Percentiles rank a stretch among this genome's conserved stretches.
Conservation (phyloP, 2,329 filamentous ascomycete genomes). For the Fusarium pininemorale region DNA sequence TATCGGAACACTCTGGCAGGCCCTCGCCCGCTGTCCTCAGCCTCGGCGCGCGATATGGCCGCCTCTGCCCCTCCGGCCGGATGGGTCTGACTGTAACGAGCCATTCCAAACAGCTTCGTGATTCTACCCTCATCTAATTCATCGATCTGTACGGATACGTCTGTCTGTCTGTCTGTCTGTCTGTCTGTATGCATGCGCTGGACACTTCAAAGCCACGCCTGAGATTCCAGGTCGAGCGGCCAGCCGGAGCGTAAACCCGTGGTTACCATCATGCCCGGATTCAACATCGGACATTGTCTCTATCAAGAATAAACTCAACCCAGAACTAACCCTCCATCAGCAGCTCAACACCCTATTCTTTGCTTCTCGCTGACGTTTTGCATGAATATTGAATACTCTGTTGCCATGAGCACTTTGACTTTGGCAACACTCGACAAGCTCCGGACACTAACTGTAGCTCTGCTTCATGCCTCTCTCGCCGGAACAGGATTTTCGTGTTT, state of each 20-base stretch:
- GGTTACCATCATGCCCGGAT: slow-evolving; percentile 8
- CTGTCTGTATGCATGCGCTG: neutral
- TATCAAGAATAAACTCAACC: slow-evolving; percentile 24
- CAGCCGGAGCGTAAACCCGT: slow-evolving; percentile 22
- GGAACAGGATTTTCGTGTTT: slow-evolving; percentile 7
- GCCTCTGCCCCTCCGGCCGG: slow-evolving; percentile 1
- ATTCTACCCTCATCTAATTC: neutral
- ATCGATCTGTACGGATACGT: neutral
- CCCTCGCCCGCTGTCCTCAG: neutral
- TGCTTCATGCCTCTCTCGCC: neutral
- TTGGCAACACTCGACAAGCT: neutral
- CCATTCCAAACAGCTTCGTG: slow-evolving; percentile 8
- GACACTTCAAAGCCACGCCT: slow-evolving; percentile 10
- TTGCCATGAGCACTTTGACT: neutral
- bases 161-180: neutral
- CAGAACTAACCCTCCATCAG: slow-evolving; percentile 21
- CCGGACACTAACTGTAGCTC: neutral
- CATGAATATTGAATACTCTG: slow-evolving; percentile 15
- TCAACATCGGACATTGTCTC: slow-evolving; percentile 18
- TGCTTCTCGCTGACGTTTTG: slow-evolving; percentile 5
- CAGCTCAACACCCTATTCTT: slow-evolving; percentile 19
- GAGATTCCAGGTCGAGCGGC: slow-evolving; percentile 8
- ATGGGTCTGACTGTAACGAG: slow-evolving; percentile 10
- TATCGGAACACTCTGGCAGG: slow-evolving; percentile 21
- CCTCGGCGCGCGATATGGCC: slow-evolving; percentile 8